Base-by-base conservation (phyloP, 2,329 filamentous ascomycete genomes). In the Thielaviopsis populi region DNA sequence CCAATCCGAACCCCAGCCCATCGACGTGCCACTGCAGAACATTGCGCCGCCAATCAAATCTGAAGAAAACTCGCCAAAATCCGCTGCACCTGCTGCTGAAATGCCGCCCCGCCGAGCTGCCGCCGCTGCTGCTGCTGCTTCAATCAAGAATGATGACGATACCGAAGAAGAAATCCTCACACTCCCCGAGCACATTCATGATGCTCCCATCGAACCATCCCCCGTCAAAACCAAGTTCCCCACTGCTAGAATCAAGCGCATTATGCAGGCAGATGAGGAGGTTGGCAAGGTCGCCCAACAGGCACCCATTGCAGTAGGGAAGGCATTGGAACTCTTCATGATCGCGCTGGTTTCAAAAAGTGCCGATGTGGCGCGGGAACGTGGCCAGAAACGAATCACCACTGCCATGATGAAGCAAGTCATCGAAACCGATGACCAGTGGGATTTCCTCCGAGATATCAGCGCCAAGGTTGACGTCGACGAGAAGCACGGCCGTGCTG, bases 181-280 rank as follows among this genome's bases (percentile, higher is more conserved):
- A 48, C 54, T 56, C 19, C 11, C 64, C 22, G 33, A 41, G 46
- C 63, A 56, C 43, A 17, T 60, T 7, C 30, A 48, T 15, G 58
- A 33, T 37, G 72, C 74, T 37, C 72, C 73, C 53, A 75, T 83
- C 69, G 84, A 76, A 73, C 82, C 74, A 76, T 96, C 76, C 74
- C 80, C 90, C 53, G 90, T 99, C 69, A 89, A 84, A 74, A 97
- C 92, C 41, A 96, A 96, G 71, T 99, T 99, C 71, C 94, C 94
- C 1, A 95, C 95, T 40, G 94, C 94, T 15, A 83, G 94, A 67
- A 99, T 99, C 78, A 99, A 99, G 80, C 85, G 94, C 61, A 97
- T 99, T 71, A 97, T 99, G 94, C 94, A 99, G 76, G 92, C 92
- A 11, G 94, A 99, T 71, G 94, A 99, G 72, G 94, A 99, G 73